phyloP scores from a whole-genome alignment of 2,329 filamentous ascomycete species.

The Albifimbria verrucaria region DNA sequence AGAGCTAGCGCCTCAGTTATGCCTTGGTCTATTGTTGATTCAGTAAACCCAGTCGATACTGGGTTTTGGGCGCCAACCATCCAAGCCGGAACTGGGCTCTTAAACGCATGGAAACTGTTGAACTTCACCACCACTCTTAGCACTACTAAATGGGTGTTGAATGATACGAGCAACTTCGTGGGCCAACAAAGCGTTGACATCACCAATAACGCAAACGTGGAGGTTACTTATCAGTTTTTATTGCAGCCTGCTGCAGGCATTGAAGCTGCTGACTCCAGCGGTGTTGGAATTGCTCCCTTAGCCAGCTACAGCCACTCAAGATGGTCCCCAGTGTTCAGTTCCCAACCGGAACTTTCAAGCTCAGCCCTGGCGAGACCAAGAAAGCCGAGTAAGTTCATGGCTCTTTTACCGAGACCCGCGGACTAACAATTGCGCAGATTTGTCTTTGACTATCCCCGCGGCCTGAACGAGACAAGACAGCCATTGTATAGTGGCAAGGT shows the following conservation, averaged over 20 bases:
- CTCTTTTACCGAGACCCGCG: background rate
- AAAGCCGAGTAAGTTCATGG: background rate
- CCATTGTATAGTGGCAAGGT: conserved; percentile 33
- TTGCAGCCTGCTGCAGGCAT: conserved; percentile 6
- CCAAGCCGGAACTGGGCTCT: conserved; percentile 37
- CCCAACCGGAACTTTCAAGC: background rate
- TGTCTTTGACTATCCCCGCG: background rate
- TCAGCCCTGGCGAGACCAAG: background rate
- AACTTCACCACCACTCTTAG: conserved; percentile 34
- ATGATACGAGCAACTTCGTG: conserved; percentile 38
- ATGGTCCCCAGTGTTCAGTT: background rate
- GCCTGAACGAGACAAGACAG: conserved; percentile 9
- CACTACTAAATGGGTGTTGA: conserved; percentile 37
- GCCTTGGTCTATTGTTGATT: conserved; percentile 14
- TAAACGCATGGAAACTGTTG: conserved; percentile 44
- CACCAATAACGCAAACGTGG: conserved; percentile 33
- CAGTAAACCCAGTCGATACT: conserved; percentile 12
- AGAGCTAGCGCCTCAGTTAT: conserved; percentile 25
- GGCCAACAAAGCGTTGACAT: conserved; percentile 22
- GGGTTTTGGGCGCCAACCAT: conserved; percentile 27
- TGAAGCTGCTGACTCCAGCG: background rate
- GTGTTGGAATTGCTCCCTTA: conserved; percentile 20
- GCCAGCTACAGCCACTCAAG: background rate
- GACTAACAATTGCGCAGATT: background rate
- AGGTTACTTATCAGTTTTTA: conserved; percentile 30